phyloP scores from a whole-genome alignment of 305 asterid genomes.

The Euphrasia arctica region DNA sequence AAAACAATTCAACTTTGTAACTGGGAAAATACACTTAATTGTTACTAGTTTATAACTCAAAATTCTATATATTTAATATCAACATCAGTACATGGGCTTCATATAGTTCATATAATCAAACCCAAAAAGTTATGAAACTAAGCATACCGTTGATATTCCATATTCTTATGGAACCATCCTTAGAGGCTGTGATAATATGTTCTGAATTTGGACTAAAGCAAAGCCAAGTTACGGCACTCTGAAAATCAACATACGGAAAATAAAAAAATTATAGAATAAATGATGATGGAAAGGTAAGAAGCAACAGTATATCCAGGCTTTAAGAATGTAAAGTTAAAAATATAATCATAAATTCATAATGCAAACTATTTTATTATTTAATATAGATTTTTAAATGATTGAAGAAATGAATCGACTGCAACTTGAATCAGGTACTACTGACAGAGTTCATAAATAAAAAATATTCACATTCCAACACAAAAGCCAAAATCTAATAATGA shows the following conservation, averaged over 20 bases:
- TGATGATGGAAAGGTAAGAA: background rate
- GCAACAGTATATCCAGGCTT: conserved; percentile 13
- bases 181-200: conserved; percentile 88
- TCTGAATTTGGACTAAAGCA: conserved; percentile 92
- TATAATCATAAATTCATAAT: background rate
- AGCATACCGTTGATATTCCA: conserved; percentile 93
- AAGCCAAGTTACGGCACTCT: conserved; percentile 99
- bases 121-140: conserved; percentile 3
- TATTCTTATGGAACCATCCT: conserved; percentile 88
- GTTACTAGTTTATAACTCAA: conserved; percentile 6
- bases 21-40: background rate
- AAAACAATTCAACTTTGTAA: conserved; percentile 3
- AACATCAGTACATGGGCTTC: conserved; percentile 8
- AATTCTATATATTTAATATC: conserved; percentile 11
- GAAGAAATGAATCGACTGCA: conserved; percentile 18
- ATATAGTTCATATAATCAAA: conserved; percentile 14
- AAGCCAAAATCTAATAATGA: conserved; percentile 3
- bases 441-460: conserved; percentile 1
- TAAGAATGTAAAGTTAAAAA: conserved; percentile 13
- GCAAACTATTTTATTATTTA: conserved; percentile 9
- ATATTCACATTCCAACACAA: conserved; percentile 9
- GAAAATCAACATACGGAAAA: conserved; percentile 30
- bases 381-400: background rate
- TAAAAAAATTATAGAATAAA: conserved; percentile 15
- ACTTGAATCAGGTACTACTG: conserved; percentile 16